Percentiles rank a stretch among this genome's conserved stretches.
Evolutionary conservation across 2,329 filamentous ascomycete species (phyloP).

Genomic region (Septoria petroselini): DNA sequence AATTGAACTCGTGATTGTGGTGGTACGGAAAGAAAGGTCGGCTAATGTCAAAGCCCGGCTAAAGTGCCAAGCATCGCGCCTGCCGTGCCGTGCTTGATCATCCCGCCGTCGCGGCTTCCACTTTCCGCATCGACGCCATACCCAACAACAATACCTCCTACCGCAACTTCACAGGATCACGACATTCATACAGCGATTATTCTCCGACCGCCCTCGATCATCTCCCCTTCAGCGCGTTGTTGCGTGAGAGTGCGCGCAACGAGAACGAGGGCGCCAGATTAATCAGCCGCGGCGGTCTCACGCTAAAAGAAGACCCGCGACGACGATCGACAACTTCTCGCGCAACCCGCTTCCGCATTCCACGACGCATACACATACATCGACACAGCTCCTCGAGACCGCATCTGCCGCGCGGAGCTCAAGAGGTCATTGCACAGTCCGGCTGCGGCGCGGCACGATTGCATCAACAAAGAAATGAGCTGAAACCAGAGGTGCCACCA

Average conservation of each 20-base stretch:
- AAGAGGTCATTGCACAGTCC: not conserved
- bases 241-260: not conserved
- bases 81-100: too few relatives aligned
- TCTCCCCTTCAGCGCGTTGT: not conserved
- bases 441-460: slow-evolving; percentile 3
- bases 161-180: not conserved
- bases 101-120: too few relatives aligned
- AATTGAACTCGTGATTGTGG: too few relatives aligned
- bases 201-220: not conserved
- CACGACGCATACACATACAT: not conserved
- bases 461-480: slow-evolving; percentile 25
- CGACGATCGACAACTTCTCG: slow-evolving; percentile 2
- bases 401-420: not conserved
- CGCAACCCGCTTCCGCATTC: not conserved
- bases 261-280: not conserved
- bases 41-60: too few relatives aligned
- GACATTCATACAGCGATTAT: not conserved
- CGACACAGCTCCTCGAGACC: not conserved
- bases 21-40: too few relatives aligned
- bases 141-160: not conserved
- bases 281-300: slow-evolving; percentile 2
- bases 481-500: slow-evolving; percentile 12
- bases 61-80: too few relatives aligned
- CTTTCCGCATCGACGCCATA: too few relatives aligned
- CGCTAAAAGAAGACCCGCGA: slow-evolving; percentile 4